These are phyloP conservation scores for Phylloporus arenicola DNA, from an alignment of 768 basidiomycete species.

Conservation along the genomic window DNA sequence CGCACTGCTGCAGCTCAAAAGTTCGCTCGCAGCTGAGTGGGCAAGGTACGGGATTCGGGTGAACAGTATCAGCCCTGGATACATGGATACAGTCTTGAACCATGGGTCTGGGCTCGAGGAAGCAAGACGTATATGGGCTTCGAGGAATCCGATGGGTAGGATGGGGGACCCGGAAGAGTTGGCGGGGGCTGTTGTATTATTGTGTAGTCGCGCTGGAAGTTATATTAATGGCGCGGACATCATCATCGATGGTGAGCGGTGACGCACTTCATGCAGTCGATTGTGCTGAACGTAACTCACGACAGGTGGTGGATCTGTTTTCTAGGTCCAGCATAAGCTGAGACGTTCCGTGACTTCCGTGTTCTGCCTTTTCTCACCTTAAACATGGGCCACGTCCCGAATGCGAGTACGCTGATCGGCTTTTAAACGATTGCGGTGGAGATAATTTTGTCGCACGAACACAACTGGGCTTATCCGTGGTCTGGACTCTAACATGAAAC, in stretches of 20 bases:
- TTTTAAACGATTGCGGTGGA: neutral
- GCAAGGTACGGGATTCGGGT: constrained; percentile 37
- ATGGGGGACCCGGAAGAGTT: constrained; percentile 39
- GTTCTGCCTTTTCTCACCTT: neutral
- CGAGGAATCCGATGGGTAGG: constrained; percentile 39
- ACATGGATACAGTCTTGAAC: constrained; percentile 38
- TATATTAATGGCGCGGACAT: neutral
- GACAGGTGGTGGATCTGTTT: constrained; percentile 20
- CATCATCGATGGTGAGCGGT: constrained; percentile 5
- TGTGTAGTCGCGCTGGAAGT: neutral
- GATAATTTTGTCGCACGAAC: neutral
- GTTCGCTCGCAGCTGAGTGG: constrained; percentile 41
- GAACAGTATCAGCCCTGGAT: constrained; percentile 29
- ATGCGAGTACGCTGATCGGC: neutral
- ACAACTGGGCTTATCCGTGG: neutral
- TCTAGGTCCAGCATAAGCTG: constrained; percentile 23
- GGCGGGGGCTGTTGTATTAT: neutral
- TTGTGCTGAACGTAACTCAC: constrained; percentile 5
- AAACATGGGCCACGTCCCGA: neutral
- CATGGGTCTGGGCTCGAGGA: constrained; percentile 29
- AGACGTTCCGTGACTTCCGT: neutral
- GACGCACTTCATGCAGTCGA: constrained; percentile 20
- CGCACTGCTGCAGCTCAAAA: constrained; percentile 35
- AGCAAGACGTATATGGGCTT: constrained; percentile 34
- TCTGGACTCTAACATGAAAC: neutral